Base-by-base conservation (phyloP, 2,329 filamentous ascomycete genomes). In the Thelonectria olida region DNA sequence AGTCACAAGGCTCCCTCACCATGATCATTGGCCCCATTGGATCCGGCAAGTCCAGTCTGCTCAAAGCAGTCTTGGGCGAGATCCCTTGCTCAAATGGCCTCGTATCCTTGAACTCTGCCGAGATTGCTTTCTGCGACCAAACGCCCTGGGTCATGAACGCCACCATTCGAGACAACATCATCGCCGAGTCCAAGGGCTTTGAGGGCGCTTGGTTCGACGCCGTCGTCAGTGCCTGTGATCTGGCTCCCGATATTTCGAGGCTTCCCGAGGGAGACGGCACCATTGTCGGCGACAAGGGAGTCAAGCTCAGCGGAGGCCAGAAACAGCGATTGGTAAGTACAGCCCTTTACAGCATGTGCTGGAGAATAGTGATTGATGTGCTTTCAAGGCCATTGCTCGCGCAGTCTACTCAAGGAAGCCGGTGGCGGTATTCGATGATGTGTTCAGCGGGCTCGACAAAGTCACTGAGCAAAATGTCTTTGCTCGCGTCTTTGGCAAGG, bases 391-490 rank as follows among this genome's bases (percentile, higher is more conserved):
- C 1, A 70, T 77, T 7, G 75, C 75, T 12, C 73, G 75, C 7
- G 74, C 75, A 2, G 59, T 76, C 0, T 78, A 76, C 52, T 71
- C 75, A 1, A 66, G 70, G 9, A 76, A 75, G 6, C 67, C 64
- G 1, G 62, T 80, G 0, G 68, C 76, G 4, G 70, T 80, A 4
- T 74, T 80, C 28, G 78, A 80, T 17, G 78, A 80, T 28, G 74
- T 79, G 2, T 75, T 80, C 5, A 79, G 77, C 20, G 78, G 78
- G 0, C 66, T 81, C 2, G 79, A 81, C 52, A 74, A 75, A 12
- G 72, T 77, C 3, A 82, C 81, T 0, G 78, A 80, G 38, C 72
- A 78, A 20, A 70, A 73, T 6, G 78, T 82, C 1, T 81, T 81
- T 58, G 66, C 66, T 0, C 73, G 71, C 0, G 72, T 82, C 0